Evolutionary conservation across 75 land plant genomes (phyloP), one percentile per base, ranked within the genome.

Genomic region (Picea glauca): DNA sequence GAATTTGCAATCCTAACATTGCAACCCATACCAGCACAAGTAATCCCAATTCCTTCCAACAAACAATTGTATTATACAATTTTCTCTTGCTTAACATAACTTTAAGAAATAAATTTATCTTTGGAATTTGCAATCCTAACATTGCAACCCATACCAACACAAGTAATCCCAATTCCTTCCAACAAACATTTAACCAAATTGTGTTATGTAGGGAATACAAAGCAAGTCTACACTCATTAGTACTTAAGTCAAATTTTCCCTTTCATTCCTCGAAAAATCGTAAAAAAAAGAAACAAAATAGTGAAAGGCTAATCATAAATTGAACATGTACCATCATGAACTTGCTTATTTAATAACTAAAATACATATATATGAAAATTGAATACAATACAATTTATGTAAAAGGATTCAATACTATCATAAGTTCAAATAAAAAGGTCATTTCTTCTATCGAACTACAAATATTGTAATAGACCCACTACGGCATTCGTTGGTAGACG

Each of bases 1-100:
- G 18, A 74, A 89, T 81, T 59, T 93, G 91, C 62, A 93, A 79
- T 31, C 67, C 88, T 74, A 91, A 81, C 73, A 85, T 87, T 13
- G 87, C 77, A 13, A 89, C 14, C 95, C 95, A 91, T 30, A 88
- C 85, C 40, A 85, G 72, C 14, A 78, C 21, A 35, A 90, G 76
- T 61, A 88, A 68, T n/a, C 78, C 80, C 62, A 85, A 56, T 70
- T 85, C 84, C 74, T 88, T 90, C 92, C 90, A 90, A 57, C 77
- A 74, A 76, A 87, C 72, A 81, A 33, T 18, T 2, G 38, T 67
- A 67, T 67, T 15, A 17, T 32, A 4, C 40, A 67, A 5, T 33
- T 32, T 35, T 31, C 14, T 5, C 23, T 64, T 67, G 0, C 26
- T 26, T 26, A 26, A 9, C 7, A 67, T 67, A 5, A 17, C 38